Percentiles rank a stretch among this genome's conserved stretches.
Conservation (phyloP, 768 basidiomycete genomes). For the Mycena vulgaris region DNA sequence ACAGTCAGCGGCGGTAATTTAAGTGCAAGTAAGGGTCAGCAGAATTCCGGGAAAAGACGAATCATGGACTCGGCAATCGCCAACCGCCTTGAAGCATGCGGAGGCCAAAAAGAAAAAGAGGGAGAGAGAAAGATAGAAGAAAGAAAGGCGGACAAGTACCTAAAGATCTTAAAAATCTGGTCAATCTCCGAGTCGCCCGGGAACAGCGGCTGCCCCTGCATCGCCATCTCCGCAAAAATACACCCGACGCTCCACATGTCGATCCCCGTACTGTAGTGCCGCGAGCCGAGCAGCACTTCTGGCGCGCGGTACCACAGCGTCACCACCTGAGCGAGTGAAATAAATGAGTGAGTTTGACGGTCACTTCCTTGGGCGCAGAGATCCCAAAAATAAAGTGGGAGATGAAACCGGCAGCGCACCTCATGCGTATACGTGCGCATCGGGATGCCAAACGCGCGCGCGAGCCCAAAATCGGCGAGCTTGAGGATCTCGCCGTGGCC, state of each 20-base stretch:
- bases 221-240: conserved; percentile 99
- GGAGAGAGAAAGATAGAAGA: too few relatives aligned
- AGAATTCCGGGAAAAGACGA: too few relatives aligned
- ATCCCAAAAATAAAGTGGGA: not conserved
- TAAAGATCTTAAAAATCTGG: conserved; percentile 99
- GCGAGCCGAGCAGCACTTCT: conserved; percentile 94
- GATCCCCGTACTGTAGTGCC: conserved; percentile 97
- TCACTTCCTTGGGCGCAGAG: too few relatives aligned
- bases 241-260: conserved; percentile 99
- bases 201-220: conserved; percentile 91
- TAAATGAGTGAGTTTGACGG: too few relatives aligned
- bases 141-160: conserved; percentile 68
- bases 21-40: too few relatives aligned
- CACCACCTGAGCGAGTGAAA: conserved; percentile 83
- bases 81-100: too few relatives aligned
- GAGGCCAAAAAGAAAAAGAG: too few relatives aligned
- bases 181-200: conserved; percentile 99
- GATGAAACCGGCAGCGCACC: conserved; percentile 60
- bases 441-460: conserved; percentile 97
- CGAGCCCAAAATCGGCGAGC: conserved; percentile 96
- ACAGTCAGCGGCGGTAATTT: too few relatives aligned
- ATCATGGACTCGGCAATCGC: too few relatives aligned
- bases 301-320: conserved; percentile 99
- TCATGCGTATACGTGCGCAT: conserved; percentile 99
- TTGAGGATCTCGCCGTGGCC: conserved; percentile 91